phyloP scores from a whole-genome alignment of 164 flowering plant species.

The Umbellularia californica region DNA sequence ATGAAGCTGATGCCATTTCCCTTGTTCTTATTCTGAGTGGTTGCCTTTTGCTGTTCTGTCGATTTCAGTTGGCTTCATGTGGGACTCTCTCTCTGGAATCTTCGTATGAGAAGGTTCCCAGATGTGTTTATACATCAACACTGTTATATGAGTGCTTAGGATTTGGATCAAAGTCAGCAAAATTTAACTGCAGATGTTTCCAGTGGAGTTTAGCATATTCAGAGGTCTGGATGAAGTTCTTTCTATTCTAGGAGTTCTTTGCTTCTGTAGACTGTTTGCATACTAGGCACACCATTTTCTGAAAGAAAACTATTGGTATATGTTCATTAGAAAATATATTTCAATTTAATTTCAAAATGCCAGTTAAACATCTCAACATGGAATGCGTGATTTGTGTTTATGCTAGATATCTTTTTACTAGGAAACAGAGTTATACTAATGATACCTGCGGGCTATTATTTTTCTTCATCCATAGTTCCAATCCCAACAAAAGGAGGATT shows the following conservation, averaged over 20 bases:
- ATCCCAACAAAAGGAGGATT: too few species aligned
- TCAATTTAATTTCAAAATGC: too few species aligned
- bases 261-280: background rate
- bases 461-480: too few species aligned
- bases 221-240: constrained; percentile 39
- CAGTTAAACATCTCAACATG: background rate
- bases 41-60: background rate
- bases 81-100: constrained; percentile 56
- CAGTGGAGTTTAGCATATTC: constrained; percentile 42
- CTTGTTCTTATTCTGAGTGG: background rate
- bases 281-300: background rate
- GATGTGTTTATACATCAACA: constrained; percentile 62
- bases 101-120: constrained; percentile 51
- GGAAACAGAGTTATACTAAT: too few species aligned
- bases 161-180: constrained; percentile 25
- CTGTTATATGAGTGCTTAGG: constrained; percentile 44
- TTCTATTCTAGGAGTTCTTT: background rate
- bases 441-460: too few species aligned
- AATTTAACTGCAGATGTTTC: constrained; percentile 24
- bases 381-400: background rate
- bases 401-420: background rate
- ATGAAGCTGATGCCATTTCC: background rate
- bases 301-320: background rate
- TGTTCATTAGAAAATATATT: background rate
- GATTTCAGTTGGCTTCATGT: constrained; percentile 54